A percentile compares a stretch with the other conserved stretches of the same genome.
These are phyloP conservation scores for Entomortierella chlamydospora DNA, from an alignment of 192 early-diverging fungal species.

Conservation along the genomic window DNA sequence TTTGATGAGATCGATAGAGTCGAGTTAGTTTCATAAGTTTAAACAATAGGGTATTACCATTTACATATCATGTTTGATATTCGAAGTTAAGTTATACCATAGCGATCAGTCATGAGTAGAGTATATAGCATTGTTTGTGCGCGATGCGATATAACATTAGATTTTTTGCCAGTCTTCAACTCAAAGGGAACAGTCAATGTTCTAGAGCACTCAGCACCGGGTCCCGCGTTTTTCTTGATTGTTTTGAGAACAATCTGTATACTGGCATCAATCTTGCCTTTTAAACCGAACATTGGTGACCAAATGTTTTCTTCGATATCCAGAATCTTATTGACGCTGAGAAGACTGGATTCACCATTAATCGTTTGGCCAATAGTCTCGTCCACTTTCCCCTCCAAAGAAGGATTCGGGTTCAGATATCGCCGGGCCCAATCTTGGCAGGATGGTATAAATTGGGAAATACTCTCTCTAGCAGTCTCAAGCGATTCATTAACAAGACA, in stretches of 20 bases:
- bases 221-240: not conserved
- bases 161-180: slow-evolving; percentile 82
- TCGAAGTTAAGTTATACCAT: slow-evolving; percentile 57
- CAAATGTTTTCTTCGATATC: slow-evolving; percentile 94
- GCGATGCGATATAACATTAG: slow-evolving; percentile 71
- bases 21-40: too few species aligned
- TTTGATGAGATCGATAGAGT: too few species aligned
- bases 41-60: too few species aligned
- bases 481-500: slow-evolving; percentile 78
- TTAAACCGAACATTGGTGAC: slow-evolving; percentile 92
- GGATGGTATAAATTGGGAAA: slow-evolving; percentile 64
- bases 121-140: slow-evolving; percentile 91
- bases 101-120: slow-evolving; percentile 85
- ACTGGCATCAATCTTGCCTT: slow-evolving; percentile 91
- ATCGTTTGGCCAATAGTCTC: not conserved
- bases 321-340: slow-evolving; percentile 75
- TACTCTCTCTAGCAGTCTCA: slow-evolving; percentile 55
- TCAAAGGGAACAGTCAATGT: slow-evolving; percentile 84
- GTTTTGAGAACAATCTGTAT: slow-evolving; percentile 55
- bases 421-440: slow-evolving; percentile 63
- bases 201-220: not conserved
- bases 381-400: slow-evolving; percentile 16
- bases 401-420: slow-evolving; percentile 35
- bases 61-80: too few species aligned
- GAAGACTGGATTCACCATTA: not conserved